Conservation (phyloP, 2,329 filamentous ascomycete species). For the Fusarium bulbicola region DNA sequence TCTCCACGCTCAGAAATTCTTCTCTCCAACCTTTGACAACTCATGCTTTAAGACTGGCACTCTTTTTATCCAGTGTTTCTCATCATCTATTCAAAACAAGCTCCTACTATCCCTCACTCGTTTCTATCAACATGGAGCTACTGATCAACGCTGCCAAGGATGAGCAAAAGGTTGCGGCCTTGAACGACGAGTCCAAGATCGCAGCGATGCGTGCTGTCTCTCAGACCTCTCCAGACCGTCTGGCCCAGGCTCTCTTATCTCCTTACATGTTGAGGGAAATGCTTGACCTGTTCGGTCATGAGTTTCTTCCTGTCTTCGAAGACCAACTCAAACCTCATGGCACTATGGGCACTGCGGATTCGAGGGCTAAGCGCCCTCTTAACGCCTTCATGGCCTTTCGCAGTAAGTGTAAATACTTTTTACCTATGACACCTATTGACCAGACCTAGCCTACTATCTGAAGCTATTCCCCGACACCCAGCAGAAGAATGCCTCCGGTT, state of each 20-base stretch:
- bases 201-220: background rate
- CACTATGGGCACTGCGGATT: background rate
- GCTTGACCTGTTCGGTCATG: conserved; percentile 2
- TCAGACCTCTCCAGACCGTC: background rate
- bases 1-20: background rate
- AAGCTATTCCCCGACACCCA: conserved; percentile 55
- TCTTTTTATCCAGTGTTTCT: background rate
- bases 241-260: background rate
- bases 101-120: background rate
- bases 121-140: background rate
- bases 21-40: background rate
- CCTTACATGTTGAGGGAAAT: background rate
- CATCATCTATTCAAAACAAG: background rate
- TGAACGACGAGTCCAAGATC: background rate
- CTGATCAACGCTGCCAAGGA: background rate
- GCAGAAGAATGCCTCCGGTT: conserved; percentile 63
- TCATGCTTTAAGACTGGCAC: background rate
- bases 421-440: background rate
- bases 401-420: conserved; percentile 32
- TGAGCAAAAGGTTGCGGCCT: background rate
- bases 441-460: conserved; percentile 56
- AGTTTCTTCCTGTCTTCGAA: background rate
- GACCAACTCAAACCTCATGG: background rate
- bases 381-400: conserved; percentile 49
- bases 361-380: conserved; percentile 40